phyloP scores from a whole-genome alignment of 83 land plant species.

The Diphasiastrum complanatum region DNA sequence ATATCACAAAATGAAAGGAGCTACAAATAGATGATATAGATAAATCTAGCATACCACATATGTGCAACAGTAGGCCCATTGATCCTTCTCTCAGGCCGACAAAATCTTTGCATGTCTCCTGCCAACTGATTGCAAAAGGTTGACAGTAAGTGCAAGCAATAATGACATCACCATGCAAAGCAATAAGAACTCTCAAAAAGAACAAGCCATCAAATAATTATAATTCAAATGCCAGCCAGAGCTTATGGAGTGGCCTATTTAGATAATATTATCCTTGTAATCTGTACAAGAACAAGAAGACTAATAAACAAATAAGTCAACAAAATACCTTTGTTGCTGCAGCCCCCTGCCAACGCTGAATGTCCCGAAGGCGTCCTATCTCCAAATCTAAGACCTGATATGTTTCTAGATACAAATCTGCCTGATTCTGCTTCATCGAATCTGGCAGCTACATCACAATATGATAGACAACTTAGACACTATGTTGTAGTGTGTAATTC shows the following conservation, averaged over 20 bases:
- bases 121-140: conserved; percentile 55
- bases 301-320: not conserved
- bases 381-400: conserved; percentile 96
- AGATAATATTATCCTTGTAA: too few relatives aligned
- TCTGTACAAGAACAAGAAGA: not conserved
- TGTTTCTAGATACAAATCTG: conserved; percentile 87
- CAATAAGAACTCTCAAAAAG: not conserved
- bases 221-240: not conserved
- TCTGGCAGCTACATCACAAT: conserved; percentile 80
- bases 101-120: conserved; percentile 92
- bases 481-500: not conserved
- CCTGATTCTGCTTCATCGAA: conserved; percentile 96
- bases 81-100: conserved; percentile 85
- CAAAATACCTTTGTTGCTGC: conserved; percentile 80
- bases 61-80: conserved; percentile 96
- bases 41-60: conserved; percentile 89
- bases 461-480: conserved; percentile 5
- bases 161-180: not conserved
- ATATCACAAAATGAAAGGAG: too few relatives aligned
- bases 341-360: conserved; percentile 91
- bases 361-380: conserved; percentile 96
- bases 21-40: too few relatives aligned
- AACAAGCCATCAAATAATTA: not conserved
- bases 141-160: not conserved
- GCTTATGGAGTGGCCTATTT: too few relatives aligned